Conservation (phyloP, 2,329 filamentous ascomycete species). For the Colletotrichum scovillei region DNA sequence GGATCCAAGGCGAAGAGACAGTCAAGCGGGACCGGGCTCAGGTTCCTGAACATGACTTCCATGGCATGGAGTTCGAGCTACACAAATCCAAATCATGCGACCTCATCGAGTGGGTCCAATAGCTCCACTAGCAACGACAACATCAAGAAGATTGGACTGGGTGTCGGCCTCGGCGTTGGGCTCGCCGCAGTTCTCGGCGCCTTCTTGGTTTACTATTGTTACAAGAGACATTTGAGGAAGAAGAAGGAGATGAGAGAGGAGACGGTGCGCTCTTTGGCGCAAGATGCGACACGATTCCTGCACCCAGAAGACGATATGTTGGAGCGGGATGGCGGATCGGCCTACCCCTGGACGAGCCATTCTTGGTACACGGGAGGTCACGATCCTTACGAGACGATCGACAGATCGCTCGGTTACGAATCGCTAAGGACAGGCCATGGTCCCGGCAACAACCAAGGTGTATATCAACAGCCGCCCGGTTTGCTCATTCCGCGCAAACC, state of each 20-base stretch:
- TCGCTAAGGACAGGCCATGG: slow-evolving; percentile 51
- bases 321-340: slow-evolving; percentile 49
- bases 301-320: slow-evolving; percentile 58
- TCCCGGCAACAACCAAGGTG: slow-evolving; percentile 39
- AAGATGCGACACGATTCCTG: slow-evolving; percentile 60
- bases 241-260: slow-evolving; percentile 52
- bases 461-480: slow-evolving; percentile 33
- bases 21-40: slow-evolving; percentile 41
- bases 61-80: slow-evolving; percentile 65
- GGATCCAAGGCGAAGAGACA: slow-evolving; percentile 48
- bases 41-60: slow-evolving; percentile 69
- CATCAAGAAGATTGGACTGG: slow-evolving; percentile 66
- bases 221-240: slow-evolving; percentile 52
- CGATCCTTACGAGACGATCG: slow-evolving; percentile 53
- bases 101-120: neutral
- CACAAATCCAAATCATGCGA: slow-evolving; percentile 53
- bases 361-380: slow-evolving; percentile 59
- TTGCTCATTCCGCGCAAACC: slow-evolving; percentile 48
- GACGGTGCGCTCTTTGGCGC: slow-evolving; percentile 59
- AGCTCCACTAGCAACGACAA: slow-evolving; percentile 13
- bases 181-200: slow-evolving; percentile 61
- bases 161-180: slow-evolving; percentile 74
- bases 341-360: slow-evolving; percentile 45
- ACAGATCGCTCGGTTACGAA: slow-evolving; percentile 62
- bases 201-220: slow-evolving; percentile 60